phyloP scores from a whole-genome alignment of 139 green algal species.

The Choricystis sp. region DNA sequence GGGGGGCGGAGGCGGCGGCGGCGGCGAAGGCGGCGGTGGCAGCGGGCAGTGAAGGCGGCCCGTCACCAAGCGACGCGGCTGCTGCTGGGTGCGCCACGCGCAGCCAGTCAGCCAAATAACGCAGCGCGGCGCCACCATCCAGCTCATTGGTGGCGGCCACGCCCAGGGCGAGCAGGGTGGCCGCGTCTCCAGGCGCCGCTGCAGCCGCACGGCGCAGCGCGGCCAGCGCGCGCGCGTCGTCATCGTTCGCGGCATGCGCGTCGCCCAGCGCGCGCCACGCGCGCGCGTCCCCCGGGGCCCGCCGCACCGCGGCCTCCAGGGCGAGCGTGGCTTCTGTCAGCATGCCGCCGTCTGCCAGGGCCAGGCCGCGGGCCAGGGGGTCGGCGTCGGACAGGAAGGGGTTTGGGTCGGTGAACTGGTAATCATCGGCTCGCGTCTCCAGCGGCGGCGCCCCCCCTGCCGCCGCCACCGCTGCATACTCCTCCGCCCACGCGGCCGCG shows the following conservation, averaged over 20 bases:
- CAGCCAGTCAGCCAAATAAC: conserved; percentile 61
- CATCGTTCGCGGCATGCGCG: conserved; percentile 96
- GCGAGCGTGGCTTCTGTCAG: conserved; percentile 85
- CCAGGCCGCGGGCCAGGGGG: conserved; percentile 37
- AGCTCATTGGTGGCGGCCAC: conserved; percentile 97
- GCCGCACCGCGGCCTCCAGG: conserved; percentile 80
- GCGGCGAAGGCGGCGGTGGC: conserved; percentile 20
- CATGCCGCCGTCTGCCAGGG: conserved; percentile 70
- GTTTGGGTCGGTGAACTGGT: conserved; percentile 69
- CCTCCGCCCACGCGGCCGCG: conserved; percentile 20
- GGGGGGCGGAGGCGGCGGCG: conserved; percentile 14
- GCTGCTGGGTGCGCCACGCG: conserved; percentile 33
- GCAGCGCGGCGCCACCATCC: conserved; percentile 45
- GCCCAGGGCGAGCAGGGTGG: conserved; percentile 76
- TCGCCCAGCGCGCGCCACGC: conserved; percentile 89
- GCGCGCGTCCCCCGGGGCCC: conserved; percentile 52
- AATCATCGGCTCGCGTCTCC: conserved; percentile 24
- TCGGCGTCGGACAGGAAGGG: conserved; percentile 69
- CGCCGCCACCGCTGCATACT: conserved; percentile 24
- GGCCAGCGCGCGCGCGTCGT: conserved; percentile 85
- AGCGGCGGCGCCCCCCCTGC: no score
- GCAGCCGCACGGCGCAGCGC: conserved; percentile 56
- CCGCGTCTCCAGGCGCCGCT: conserved; percentile 58
- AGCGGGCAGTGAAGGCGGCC: not conserved
- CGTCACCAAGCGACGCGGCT: conserved; percentile 5